Base-by-base conservation (phyloP, 352 stramenopile genomes). In the Phytopythium kandeliae region DNA sequence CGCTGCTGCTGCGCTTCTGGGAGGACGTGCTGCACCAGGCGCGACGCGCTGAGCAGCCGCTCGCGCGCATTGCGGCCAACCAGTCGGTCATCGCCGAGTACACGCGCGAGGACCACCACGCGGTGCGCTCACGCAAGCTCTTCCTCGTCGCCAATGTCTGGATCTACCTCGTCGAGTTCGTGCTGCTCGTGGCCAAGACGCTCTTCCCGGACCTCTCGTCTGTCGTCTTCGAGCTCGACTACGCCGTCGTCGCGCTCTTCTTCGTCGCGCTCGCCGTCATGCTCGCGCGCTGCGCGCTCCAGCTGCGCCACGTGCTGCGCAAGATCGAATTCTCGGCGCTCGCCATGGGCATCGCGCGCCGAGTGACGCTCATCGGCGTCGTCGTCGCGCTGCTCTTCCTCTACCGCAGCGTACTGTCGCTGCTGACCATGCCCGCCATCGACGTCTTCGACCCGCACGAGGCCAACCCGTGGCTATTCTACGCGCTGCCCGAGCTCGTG, bases 261-360 rank as follows among this genome's bases (percentile, higher is more conserved):
- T 91, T 88, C 64, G 84, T 85, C 33, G 36, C 83, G 40, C 59
- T 91, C n/a, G 75, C 77, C 2, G 49, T 83, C 26, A 83, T 89
- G 69, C 58, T 91, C 22, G 77, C 78, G 28, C 67, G 74, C 25
- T 84, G 67, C 26, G 66, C 74, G 10, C 59, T 68, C 40, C 69
- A 82, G 26, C 50, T 86, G 48, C 65, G 71, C 16, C 51, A 60
- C 4, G 67, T 88, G 42, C 55, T 87, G 53, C 65, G 67, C 40
- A 86, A 88, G 69, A 88, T 89, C 48, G 80, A 91, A 57, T 86
- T 91, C 60, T 89, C 77, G 26, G 22, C 69, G 31, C 65, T 91
- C 19, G 77, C 80, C 17, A 63, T 57, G 11, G 72, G 65, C 28
- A 74, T 91, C 44, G 77, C 77, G 8, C 50, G 52, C 34, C 70